Conservation (phyloP, 352 stramenopile genomes). For the Pythium phragmitis region DNA sequence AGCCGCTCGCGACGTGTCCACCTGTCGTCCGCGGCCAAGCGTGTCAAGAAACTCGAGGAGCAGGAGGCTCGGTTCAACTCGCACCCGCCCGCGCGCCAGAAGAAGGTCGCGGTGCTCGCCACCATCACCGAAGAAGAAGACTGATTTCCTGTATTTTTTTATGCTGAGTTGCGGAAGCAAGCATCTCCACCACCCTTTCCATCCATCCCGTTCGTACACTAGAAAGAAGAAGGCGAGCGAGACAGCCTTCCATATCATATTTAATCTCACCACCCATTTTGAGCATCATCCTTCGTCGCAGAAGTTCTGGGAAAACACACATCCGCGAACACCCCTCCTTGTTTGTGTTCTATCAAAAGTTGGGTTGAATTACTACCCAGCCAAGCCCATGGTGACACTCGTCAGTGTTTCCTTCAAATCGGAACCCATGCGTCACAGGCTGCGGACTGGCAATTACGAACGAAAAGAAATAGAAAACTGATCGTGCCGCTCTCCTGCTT, state of each 20-base stretch:
- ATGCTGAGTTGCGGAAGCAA: slow-evolving; percentile 6
- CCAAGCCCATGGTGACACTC: no score
- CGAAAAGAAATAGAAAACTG: no score
- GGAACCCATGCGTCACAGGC: no score
- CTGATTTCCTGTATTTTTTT: not conserved
- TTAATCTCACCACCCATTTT: slow-evolving; percentile 11
- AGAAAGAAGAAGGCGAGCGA: not conserved
- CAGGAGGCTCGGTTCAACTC: slow-evolving; percentile 67
- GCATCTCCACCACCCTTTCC: slow-evolving; percentile 1
- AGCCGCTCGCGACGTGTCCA: slow-evolving; percentile 60
- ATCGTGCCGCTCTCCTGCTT: no score
- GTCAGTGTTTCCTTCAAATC: no score
- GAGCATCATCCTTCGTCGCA: not conserved
- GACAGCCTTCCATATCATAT: slow-evolving; percentile 5
- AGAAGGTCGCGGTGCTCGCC: slow-evolving; percentile 37
- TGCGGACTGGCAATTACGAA: no score
- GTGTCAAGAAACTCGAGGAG: slow-evolving; percentile 81
- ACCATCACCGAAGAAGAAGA: slow-evolving; percentile 38
- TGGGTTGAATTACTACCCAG: no score
- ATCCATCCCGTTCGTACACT: slow-evolving; percentile 12
- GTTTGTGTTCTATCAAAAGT: no score
- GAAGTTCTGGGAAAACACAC: not conserved
- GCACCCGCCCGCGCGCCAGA: slow-evolving; percentile 29
- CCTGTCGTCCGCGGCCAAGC: slow-evolving; percentile 78
- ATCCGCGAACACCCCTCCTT: not conserved